Base-by-base conservation (phyloP, 1,139 yeast species). In the Zygoascus hellenicus region DNA sequence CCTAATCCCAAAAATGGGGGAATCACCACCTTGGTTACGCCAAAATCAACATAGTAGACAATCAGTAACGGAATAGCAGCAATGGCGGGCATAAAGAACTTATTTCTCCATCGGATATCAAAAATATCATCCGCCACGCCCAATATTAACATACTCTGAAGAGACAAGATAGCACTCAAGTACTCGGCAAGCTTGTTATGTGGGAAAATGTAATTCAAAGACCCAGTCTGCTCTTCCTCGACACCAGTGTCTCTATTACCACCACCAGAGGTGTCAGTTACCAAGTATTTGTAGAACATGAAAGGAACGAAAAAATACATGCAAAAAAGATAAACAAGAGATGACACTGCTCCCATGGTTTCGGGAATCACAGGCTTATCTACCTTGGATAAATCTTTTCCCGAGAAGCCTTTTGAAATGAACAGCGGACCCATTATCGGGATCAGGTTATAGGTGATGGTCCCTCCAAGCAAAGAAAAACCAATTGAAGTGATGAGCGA, bases 81-180 rank as follows among this genome's bases (percentile, higher is more conserved):
- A 48, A 94, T 80, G 0, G 96, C 96, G 0, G 99, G 99, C 56
- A 92, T 65, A 61, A 92, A 88, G 68, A 92, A 88, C 71, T 92
- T 92, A 69, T 92, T 96, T 62, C 99, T 75, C 99, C 99, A 92
- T 56, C 96, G 77, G 52, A 92, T 81, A 65, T 92, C 98, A 62
- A 92, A 92, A 58, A 92, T 72, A 67, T 92, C 99, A 64, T 92
- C 99, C 46, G 95, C 86, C 26, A 92, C 75, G 0, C 99, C 99
- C 44, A 92, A 72, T 46, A 94, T 69, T 14, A 89, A 76, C 64
- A 94, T 90, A 55, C 90, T 80, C 65, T 88, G 90, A 43, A 92
- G 69, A 52, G 95, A 87, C 51, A 92, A 69, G 10, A 90, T 71
- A 1, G 95, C 95, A 58, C 95, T 81, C 56, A 92, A 73, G 64